A percentile compares a stretch with the other conserved stretches of the same genome.
These are phyloP conservation scores for Ambrosiella beaveri DNA, from an alignment of 2,329 filamentous ascomycete species.

Conservation along the genomic window DNA sequence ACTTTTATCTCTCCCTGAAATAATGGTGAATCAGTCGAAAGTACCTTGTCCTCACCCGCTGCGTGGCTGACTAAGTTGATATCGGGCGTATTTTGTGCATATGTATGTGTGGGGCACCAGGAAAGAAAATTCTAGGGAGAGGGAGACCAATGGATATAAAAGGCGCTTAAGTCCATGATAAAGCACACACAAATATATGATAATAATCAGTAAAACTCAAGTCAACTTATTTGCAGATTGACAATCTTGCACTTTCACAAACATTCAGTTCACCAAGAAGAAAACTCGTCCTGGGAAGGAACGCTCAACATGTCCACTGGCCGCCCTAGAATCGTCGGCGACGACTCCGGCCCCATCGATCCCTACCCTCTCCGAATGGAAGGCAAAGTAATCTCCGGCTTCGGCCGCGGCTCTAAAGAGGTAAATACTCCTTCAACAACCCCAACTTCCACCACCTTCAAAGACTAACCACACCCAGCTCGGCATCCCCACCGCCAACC, in stretches of 20 bases:
- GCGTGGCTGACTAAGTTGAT: too few relatives aligned
- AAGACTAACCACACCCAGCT: constrained; percentile 35
- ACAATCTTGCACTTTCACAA: not conserved
- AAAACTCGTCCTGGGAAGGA: not conserved
- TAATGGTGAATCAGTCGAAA: too few relatives aligned
- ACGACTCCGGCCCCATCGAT: constrained; percentile 51
- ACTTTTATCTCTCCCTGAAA: too few relatives aligned
- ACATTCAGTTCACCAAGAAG: not conserved
- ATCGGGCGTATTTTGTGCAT: too few relatives aligned
- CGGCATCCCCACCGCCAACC: constrained; percentile 91
- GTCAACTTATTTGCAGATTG: too few relatives aligned
- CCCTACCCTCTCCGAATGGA: constrained; percentile 75
- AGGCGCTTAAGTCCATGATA: too few relatives aligned
- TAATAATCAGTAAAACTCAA: too few relatives aligned
- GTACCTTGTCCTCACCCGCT: too few relatives aligned
- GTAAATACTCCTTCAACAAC: constrained; percentile 26
- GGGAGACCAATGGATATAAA: too few relatives aligned
- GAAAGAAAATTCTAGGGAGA: too few relatives aligned
- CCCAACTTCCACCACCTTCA: not conserved
- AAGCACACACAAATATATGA: too few relatives aligned
- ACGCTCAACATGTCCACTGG: constrained; percentile 17
- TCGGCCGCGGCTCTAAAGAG: constrained; percentile 86
- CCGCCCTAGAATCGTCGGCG: constrained; percentile 56
- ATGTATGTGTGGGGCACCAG: too few relatives aligned
- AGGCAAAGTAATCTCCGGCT: constrained; percentile 79